Evolutionary conservation across 495 filamentous ascomycete species (phyloP).

Genomic region (Penicillium egyptiacum): DNA sequence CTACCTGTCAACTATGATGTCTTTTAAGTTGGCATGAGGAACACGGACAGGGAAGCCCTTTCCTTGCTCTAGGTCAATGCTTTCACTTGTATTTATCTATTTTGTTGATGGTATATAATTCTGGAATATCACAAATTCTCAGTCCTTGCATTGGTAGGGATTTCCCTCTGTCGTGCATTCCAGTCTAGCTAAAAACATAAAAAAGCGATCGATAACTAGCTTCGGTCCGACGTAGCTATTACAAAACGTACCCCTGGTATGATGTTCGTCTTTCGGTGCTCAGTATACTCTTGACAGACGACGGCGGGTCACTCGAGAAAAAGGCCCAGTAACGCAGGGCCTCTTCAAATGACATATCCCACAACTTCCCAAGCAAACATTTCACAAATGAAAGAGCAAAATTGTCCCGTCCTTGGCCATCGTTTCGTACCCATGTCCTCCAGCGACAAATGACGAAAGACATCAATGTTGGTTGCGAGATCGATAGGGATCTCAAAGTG

Average conservation of each 20-base stretch:
- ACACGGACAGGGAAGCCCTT: background rate
- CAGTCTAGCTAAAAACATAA: background rate
- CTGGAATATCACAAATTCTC: no score
- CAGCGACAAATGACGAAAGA: background rate
- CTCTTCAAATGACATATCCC: background rate
- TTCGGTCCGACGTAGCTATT: background rate
- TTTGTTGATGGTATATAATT: constrained; percentile 5
- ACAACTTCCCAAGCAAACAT: background rate
- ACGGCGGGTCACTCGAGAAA: background rate
- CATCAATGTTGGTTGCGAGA: background rate
- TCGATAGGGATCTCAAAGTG: background rate
- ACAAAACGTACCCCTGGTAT: no score
- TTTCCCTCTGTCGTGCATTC: no score
- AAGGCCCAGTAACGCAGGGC: no score
- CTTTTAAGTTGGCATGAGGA: background rate
- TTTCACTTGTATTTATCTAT: background rate
- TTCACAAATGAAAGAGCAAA: background rate
- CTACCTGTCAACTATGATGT: background rate
- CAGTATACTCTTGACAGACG: background rate
- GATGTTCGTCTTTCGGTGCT: no score
- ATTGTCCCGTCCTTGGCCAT: background rate
- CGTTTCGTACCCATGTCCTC: background rate
- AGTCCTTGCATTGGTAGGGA: no score
- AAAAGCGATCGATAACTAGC: background rate
- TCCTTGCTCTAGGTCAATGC: background rate